Conservation (phyloP, 1,284 basidiomycete species). For the Laetiporus sulphureus region DNA sequence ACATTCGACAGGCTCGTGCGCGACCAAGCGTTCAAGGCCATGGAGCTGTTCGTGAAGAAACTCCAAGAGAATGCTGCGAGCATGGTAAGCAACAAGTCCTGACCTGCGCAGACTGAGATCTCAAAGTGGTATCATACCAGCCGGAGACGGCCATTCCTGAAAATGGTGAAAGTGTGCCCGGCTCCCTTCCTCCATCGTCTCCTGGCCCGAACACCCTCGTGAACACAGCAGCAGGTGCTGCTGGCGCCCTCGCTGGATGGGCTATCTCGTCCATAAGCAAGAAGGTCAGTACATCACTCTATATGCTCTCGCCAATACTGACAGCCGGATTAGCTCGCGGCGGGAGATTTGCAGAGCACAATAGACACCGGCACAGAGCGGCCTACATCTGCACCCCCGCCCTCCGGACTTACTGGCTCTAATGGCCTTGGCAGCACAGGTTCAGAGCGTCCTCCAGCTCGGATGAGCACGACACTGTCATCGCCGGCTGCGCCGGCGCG, state of each 20-base stretch:
- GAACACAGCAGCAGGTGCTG: slow-evolving; percentile 83
- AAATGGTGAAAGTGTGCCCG: slow-evolving; percentile 23
- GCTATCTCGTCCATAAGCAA: slow-evolving; percentile 84
- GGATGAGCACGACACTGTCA: slow-evolving; percentile 13
- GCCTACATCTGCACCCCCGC: slow-evolving; percentile 23
- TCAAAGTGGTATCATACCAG: slow-evolving; percentile 30
- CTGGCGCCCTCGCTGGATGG: slow-evolving; percentile 89
- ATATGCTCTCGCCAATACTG: not conserved
- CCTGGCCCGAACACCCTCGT: slow-evolving; percentile 46
- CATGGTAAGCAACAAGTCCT: slow-evolving; percentile 50
- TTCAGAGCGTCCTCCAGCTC: slow-evolving; percentile 4
- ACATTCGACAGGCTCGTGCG: slow-evolving; percentile 61
- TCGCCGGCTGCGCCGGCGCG: slow-evolving; percentile 16
- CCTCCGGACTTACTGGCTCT: not conserved
- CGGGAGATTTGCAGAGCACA: slow-evolving; percentile 65
- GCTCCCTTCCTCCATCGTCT: slow-evolving; percentile 28
- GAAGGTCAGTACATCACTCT: slow-evolving; percentile 38
- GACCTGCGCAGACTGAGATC: not conserved
- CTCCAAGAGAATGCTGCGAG: slow-evolving; percentile 73
- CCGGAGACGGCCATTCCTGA: slow-evolving; percentile 58
- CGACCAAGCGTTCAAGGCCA: slow-evolving; percentile 91
- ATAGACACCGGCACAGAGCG: slow-evolving; percentile 32
- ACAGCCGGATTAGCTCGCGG: slow-evolving; percentile 46
- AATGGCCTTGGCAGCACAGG: slow-evolving; percentile 1
- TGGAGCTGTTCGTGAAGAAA: slow-evolving; percentile 80